Conservation (phyloP, 1,284 basidiomycete genomes). For the Ganoderma leucocontextum region DNA sequence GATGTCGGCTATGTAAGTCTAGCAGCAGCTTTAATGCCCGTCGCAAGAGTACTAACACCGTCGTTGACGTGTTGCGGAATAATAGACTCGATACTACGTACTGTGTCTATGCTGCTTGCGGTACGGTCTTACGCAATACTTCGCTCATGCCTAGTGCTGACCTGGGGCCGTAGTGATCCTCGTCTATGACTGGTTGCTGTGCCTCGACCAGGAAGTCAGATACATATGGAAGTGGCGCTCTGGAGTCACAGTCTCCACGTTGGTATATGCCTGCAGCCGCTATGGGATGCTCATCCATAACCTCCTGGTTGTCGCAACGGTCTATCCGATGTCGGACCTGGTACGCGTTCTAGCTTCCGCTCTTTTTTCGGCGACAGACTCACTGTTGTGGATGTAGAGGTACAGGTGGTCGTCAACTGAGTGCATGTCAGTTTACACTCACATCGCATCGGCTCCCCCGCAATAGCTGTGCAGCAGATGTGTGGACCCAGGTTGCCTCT, state of each 20-base stretch:
- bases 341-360: not conserved
- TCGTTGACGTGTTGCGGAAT: not conserved
- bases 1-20: too few species aligned
- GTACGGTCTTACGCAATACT: not conserved
- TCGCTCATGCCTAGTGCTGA: not conserved
- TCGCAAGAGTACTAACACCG: too few species aligned
- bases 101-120: not conserved
- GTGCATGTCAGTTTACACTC: too few species aligned
- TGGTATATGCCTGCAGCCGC: not conserved
- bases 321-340: slow-evolving; percentile 1
- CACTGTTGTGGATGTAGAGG: not conserved
- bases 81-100: too few species aligned
- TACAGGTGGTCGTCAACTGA: not conserved
- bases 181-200: not conserved
- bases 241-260: not conserved
- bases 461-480: not conserved
- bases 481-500: not conserved
- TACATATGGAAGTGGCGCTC: not conserved
- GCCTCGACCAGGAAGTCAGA: not conserved
- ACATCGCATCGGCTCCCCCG: not conserved
- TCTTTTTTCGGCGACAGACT: not conserved
- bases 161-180: not conserved
- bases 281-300: not conserved
- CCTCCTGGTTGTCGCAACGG: not conserved
- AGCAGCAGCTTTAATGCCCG: too few species aligned